Percentiles rank a stretch among this genome's conserved stretches.
Conservation (phyloP, 148 eudicot genomes). For the Rheum nobile region DNA sequence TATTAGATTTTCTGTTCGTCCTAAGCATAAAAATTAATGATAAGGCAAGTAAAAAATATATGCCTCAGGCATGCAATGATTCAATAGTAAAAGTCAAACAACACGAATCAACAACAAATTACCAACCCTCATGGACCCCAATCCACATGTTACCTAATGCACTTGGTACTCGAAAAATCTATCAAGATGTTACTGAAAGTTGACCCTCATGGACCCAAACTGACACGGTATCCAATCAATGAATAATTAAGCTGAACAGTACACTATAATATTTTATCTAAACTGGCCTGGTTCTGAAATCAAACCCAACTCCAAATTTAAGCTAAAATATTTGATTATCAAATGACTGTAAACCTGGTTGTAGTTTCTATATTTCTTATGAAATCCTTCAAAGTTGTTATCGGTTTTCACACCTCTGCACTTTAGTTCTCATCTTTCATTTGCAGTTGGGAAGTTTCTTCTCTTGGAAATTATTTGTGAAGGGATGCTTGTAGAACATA, state of each 20-base stretch:
- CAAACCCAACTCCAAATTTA: background rate
- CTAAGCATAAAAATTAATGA: background rate
- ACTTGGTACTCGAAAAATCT: background rate
- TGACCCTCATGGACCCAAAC: background rate
- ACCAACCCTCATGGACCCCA: background rate
- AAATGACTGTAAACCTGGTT: background rate
- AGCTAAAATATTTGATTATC: background rate
- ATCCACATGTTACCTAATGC: background rate
- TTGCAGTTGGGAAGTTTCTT: background rate
- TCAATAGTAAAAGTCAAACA: background rate
- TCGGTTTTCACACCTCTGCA: constrained; percentile 1
- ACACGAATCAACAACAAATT: background rate
- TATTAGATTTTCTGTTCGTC: background rate
- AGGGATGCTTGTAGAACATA: background rate
- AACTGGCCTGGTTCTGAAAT: background rate
- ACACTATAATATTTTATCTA: background rate
- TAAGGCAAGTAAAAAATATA: background rate
- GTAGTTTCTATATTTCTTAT: background rate
- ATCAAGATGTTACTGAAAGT: background rate
- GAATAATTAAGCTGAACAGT: background rate
- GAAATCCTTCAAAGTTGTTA: background rate
- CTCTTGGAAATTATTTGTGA: background rate
- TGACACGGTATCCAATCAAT: background rate
- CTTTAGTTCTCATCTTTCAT: background rate
- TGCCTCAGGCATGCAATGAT: background rate